A percentile compares a stretch with the other conserved stretches of the same genome.
Conservation (phyloP, 2,329 filamentous ascomycete genomes). For the Akanthomyces uredinophilus region DNA sequence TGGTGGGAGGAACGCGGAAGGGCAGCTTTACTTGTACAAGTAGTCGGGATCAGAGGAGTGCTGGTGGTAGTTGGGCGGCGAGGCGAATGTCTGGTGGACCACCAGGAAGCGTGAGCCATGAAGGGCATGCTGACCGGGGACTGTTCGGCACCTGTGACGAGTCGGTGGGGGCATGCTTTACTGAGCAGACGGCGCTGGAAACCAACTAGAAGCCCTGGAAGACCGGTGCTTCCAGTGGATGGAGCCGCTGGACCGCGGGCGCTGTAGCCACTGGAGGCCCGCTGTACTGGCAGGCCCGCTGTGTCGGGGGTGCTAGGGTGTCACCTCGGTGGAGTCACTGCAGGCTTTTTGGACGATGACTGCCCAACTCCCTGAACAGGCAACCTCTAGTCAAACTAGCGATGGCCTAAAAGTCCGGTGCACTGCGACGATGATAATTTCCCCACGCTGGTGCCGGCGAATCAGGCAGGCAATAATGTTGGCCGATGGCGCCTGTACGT, state of each 20-base stretch:
- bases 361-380: slow-evolving; percentile 4
- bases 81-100: slow-evolving; percentile 1
- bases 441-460: neutral
- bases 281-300: neutral
- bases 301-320: too few species aligned
- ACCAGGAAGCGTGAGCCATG: slow-evolving; percentile 5
- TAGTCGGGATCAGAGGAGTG: neutral
- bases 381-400: neutral
- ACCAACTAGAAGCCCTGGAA: neutral
- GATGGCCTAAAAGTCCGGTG: neutral
- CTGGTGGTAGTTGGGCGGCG: neutral
- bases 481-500: neutral
- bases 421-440: neutral
- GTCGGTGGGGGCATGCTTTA: neutral
- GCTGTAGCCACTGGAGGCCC: neutral
- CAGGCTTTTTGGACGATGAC: neutral
- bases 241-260: neutral
- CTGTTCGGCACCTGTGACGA: neutral
- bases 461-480: neutral
- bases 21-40: slow-evolving; percentile 1
- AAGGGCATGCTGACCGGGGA: neutral
- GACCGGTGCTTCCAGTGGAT: neutral
- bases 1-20: neutral
- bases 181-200: too few species aligned
- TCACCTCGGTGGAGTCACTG: too few species aligned